Evolutionary conservation across 768 basidiomycete species (phyloP).

Genomic region (Suillus ampliporus): DNA sequence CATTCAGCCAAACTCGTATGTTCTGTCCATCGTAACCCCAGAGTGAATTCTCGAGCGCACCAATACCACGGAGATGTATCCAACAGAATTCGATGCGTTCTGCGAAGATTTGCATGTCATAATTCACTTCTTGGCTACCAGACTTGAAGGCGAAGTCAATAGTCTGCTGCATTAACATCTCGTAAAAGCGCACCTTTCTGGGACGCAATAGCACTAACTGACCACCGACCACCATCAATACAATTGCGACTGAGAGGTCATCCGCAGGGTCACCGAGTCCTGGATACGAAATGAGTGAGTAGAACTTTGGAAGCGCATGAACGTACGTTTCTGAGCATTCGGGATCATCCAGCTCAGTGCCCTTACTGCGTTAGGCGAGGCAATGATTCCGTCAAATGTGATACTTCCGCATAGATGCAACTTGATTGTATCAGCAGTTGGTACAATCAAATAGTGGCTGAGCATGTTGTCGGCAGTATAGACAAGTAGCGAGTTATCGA

Average conservation of each 20-base stretch:
- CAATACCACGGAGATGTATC: conserved; percentile 95
- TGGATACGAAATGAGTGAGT: conserved; percentile 38
- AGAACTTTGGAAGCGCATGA: conserved; percentile 6
- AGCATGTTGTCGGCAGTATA: conserved; percentile 95
- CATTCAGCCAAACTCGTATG: conserved; percentile 95
- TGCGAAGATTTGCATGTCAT: conserved; percentile 96
- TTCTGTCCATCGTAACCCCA: conserved; percentile 95
- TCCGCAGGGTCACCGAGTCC: conserved; percentile 94
- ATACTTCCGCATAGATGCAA: conserved; percentile 94
- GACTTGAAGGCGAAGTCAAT: conserved; percentile 53
- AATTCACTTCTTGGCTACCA: conserved; percentile 87
- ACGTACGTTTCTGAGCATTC: conserved; percentile 86
- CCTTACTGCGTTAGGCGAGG: conserved; percentile 80
- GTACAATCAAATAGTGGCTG: conserved; percentile 89
- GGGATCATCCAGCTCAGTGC: conserved; percentile 99
- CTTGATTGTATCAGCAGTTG: conserved; percentile 81
- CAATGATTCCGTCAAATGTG: conserved; percentile 89
- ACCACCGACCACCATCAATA: conserved; percentile 94
- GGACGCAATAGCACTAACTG: conserved; percentile 89
- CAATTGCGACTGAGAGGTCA: conserved; percentile 92
- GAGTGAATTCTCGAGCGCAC: conserved; percentile 92
- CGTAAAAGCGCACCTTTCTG: conserved; percentile 63
- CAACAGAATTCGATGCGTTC: conserved; percentile 99
- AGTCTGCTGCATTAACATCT: not conserved
- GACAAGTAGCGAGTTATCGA: conserved; percentile 93